Conservation (phyloP, 768 basidiomycete genomes). For the Podaxis sp. region DNA sequence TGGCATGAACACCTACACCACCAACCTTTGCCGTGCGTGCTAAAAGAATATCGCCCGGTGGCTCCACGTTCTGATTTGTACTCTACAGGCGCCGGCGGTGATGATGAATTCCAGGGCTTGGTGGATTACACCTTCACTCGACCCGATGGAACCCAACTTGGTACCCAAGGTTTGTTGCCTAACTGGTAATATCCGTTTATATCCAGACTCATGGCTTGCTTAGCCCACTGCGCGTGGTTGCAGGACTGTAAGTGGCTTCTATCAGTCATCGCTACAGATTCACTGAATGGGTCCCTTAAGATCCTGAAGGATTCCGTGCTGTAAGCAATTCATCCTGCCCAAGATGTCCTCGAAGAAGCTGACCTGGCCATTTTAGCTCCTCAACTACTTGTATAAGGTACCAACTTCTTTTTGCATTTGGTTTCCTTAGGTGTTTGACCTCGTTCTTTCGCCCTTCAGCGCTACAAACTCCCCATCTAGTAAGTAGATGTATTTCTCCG, state of each 20-base stretch:
- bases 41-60: background rate
- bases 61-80: background rate
- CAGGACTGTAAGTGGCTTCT: slow-evolving; percentile 52
- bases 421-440: slow-evolving; percentile 31
- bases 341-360: background rate
- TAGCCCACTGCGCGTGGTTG: slow-evolving; percentile 65
- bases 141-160: slow-evolving; percentile 63
- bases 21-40: slow-evolving; percentile 55
- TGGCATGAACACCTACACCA: slow-evolving; percentile 74
- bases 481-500: slow-evolving; percentile 19
- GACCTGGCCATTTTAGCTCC: slow-evolving; percentile 34
- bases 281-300: slow-evolving; percentile 27
- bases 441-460: slow-evolving; percentile 31
- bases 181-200: background rate
- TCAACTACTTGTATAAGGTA: slow-evolving; percentile 73
- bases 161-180: slow-evolving; percentile 49
- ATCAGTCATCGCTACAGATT: slow-evolving; percentile 1
- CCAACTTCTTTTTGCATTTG: slow-evolving; percentile 17
- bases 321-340: slow-evolving; percentile 30
- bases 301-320: slow-evolving; percentile 66
- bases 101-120: slow-evolving; percentile 63
- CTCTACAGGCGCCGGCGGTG: slow-evolving; percentile 51
- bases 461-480: slow-evolving; percentile 43
- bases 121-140: slow-evolving; percentile 62
- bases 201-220: slow-evolving; percentile 5